A percentile compares a stretch with the other conserved stretches of the same genome.
Conservation (phyloP, 768 basidiomycete genomes). For the Termitomyces sp. region DNA sequence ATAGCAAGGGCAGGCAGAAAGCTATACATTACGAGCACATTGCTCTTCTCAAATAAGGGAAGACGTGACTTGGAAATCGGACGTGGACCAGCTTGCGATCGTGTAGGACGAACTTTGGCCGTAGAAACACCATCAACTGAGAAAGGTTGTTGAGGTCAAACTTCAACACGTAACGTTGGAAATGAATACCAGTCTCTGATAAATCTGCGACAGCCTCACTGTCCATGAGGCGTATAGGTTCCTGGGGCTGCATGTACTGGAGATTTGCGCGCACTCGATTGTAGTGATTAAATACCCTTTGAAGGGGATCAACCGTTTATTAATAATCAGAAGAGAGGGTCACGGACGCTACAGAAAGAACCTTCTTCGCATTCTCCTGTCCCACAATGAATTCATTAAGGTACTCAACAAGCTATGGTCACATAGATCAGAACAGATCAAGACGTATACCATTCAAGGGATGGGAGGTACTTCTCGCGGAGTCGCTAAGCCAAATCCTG, state of each 20-base stretch:
- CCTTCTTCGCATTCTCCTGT: conserved; percentile 90
- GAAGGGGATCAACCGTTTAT: conserved; percentile 2
- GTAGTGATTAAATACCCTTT: conserved; percentile 92
- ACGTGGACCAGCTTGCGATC: conserved; percentile 28
- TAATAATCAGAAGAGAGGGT: background rate
- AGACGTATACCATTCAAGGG: background rate
- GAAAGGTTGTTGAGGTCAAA: background rate
- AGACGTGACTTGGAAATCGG: conserved; percentile 38
- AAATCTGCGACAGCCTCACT: conserved; percentile 10
- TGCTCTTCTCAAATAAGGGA: conserved; percentile 89
- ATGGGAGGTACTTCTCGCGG: conserved; percentile 38
- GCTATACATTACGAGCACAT: conserved; percentile 86
- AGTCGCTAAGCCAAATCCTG: conserved; percentile 53
- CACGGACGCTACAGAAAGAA: conserved; percentile 88
- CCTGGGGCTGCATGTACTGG: conserved; percentile 38
- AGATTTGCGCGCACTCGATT: conserved; percentile 79
- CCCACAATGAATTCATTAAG: conserved; percentile 89
- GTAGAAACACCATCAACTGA: conserved; percentile 34
- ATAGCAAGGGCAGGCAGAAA: background rate
- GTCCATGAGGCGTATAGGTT: conserved; percentile 7
- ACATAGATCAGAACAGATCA: background rate
- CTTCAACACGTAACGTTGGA: background rate
- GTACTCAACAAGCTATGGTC: conserved; percentile 70
- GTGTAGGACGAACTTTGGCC: conserved; percentile 61
- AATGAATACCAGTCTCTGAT: conserved; percentile 13